Conservation (phyloP, 1,139 yeast species). For the Pichia sp. region DNA sequence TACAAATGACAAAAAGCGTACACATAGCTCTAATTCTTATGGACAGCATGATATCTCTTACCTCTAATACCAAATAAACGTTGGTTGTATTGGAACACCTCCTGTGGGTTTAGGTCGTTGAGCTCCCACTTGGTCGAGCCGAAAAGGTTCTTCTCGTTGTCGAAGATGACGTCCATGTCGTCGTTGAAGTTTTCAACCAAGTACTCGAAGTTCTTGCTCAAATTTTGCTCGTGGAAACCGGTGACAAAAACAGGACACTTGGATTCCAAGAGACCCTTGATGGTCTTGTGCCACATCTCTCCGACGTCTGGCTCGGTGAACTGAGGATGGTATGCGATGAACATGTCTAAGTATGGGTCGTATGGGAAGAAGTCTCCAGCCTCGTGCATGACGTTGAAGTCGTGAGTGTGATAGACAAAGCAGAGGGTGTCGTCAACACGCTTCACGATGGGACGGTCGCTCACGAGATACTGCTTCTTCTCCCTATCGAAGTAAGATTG, state of each 20-base stretch:
- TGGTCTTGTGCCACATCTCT: conserved; percentile 74
- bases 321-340: conserved; percentile 94
- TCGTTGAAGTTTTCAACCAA: conserved; percentile 59
- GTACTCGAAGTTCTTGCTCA: conserved; percentile 68
- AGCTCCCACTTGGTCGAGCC: conserved; percentile 92
- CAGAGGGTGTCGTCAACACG: conserved; percentile 73
- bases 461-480: conserved; percentile 48
- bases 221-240: conserved; percentile 78
- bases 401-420: conserved; percentile 80
- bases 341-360: conserved; percentile 91
- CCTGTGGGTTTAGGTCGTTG: conserved; percentile 87
- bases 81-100: conserved; percentile 87
- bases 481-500: conserved; percentile 75
- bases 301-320: conserved; percentile 78
- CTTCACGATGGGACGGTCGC: conserved; percentile 62
- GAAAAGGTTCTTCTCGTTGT: conserved; percentile 66
- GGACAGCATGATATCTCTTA: conserved; percentile 86
- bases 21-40: not conserved
- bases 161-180: conserved; percentile 78
- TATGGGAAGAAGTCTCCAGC: conserved; percentile 95
- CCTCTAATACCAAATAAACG: conserved; percentile 90
- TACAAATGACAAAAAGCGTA: conserved; percentile 1
- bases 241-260: conserved; percentile 91
- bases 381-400: conserved; percentile 85
- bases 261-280: conserved; percentile 83